phyloP scores from a whole-genome alignment of 1,139 yeast species.

The Blastobotrys ciferrii region DNA sequence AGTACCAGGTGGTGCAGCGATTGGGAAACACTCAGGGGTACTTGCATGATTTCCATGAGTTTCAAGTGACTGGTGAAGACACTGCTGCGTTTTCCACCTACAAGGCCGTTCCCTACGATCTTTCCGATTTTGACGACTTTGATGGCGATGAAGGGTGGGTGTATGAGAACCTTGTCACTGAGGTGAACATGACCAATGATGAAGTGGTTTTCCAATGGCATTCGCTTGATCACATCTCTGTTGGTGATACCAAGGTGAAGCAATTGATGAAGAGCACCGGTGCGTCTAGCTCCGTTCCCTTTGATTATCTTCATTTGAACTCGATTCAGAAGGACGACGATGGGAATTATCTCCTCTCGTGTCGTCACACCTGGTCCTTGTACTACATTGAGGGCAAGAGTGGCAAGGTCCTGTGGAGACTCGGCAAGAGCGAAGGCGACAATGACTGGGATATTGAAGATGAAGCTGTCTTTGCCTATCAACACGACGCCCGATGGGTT shows the following conservation, averaged over 20 bases:
- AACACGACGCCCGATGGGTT: conserved; percentile 16
- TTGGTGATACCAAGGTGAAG: conserved; percentile 36
- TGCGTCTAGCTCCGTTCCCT: conserved; percentile 39
- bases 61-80: conserved; percentile 16
- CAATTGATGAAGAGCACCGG: conserved; percentile 38
- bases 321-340: conserved; percentile 43
- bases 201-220: conserved; percentile 43
- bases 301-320: conserved; percentile 46
- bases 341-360: conserved; percentile 42
- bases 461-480: conserved; percentile 12
- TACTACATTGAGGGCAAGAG: conserved; percentile 41
- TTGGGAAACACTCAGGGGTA: conserved; percentile 18
- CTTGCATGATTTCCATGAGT: conserved; percentile 22
- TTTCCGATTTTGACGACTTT: conserved; percentile 7
- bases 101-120: conserved; percentile 17
- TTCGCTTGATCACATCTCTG: conserved; percentile 41
- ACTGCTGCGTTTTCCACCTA: conserved; percentile 19
- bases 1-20: conserved; percentile 14
- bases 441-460: conserved; percentile 10
- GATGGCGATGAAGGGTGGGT: conserved; percentile 14
- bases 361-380: conserved; percentile 41
- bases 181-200: conserved; percentile 41
- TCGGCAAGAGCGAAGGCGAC: conserved; percentile 5
- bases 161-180: conserved; percentile 22
- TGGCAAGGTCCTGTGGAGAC: conserved; percentile 41